Evolutionary conservation across 208 protist species (phyloP).

Genomic region (Trypanosoma platydactyli): DNA sequence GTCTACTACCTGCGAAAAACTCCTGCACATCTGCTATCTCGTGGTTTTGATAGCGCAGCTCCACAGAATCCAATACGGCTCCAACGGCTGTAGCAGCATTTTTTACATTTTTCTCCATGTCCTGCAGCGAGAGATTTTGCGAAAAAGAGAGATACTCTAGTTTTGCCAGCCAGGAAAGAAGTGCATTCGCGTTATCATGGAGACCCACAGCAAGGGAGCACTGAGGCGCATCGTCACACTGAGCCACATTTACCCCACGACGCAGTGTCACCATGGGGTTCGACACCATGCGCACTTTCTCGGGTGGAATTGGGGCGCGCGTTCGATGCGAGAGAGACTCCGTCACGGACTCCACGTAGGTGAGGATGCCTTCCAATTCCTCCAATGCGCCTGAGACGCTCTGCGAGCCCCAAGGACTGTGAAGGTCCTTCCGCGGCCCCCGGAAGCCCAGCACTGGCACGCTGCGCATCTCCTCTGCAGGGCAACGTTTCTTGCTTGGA

Average conservation of each 20-base stretch:
- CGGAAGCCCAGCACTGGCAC: conserved; percentile 10
- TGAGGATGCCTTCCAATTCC: conserved; percentile 60
- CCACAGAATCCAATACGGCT: conserved; percentile 50
- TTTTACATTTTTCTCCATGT: conserved; percentile 49
- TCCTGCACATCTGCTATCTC: conserved; percentile 40
- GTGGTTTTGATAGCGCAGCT: conserved; percentile 57
- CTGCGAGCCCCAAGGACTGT: background rate
- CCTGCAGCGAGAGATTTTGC: conserved; percentile 33
- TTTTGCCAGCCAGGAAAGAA: conserved; percentile 59
- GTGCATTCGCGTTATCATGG: conserved; percentile 34
- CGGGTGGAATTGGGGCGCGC: conserved; percentile 49
- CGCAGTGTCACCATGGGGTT: conserved; percentile 44
- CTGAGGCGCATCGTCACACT: conserved; percentile 1
- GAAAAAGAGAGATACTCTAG: conserved; percentile 63
- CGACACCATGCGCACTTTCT: conserved; percentile 42
- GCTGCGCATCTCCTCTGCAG: conserved; percentile 21
- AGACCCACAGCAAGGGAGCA: conserved; percentile 49
- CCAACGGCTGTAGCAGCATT: conserved; percentile 31
- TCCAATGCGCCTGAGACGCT: conserved; percentile 27
- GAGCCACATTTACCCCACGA: background rate
- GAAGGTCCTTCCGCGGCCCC: background rate
- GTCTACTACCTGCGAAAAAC: conserved; percentile 33
- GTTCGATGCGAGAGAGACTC: conserved; percentile 43
- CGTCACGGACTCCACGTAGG: conserved; percentile 54
- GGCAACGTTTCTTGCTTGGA: background rate